Evolutionary conservation across 1,139 yeast genomes (phyloP), one percentile per base, ranked within the genome.

Genomic region (Blastobotrys indianensis): DNA sequence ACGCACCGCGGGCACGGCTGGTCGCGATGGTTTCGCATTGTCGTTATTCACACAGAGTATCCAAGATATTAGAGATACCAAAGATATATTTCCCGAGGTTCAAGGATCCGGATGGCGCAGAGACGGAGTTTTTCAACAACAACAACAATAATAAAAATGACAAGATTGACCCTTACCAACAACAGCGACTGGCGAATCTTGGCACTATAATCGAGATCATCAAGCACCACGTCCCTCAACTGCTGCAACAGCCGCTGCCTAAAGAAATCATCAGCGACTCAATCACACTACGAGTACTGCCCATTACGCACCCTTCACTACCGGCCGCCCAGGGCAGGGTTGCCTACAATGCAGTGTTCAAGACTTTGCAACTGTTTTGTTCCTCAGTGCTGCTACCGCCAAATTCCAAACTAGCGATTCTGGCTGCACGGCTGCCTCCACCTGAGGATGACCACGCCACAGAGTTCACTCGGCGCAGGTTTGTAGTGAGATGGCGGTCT

Each of bases 311-410:
- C 45, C 74, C 80, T 1, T 75, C 74, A 51, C 60, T 82, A 20
- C 92, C 94, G 3, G 66, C 70, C 11, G 68, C 85, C 30, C 74
- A 73, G 46, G 94, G 95, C 2, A 70, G 69, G 30, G 71, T 72
- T 4, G 72, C 83, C 7, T 82, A 81, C 61, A 71, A 70, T 44
- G 70, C 84, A 2, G 62, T 70, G 0, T 55, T 69, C 50, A 68
- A 66, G 41, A 47, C 61, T 31, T 49, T 62, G 23, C 67, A 62
- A 45, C 45, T 59, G 34, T 51, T 54, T 5, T 60, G 57, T 29
- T 52, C 60, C 8, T 52, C 60, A 11, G 52, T 63, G 41, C 51
- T 63, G 32, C 51, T 63, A 25, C 65, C 67, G 5, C 53, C 56
- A 3, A 13, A 42, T 16, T 51, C 55, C 37, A 51, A 63, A 13